Evolutionary conservation across 495 filamentous ascomycete species (phyloP).

Genomic region (Lasiosphaeris hirsuta): DNA sequence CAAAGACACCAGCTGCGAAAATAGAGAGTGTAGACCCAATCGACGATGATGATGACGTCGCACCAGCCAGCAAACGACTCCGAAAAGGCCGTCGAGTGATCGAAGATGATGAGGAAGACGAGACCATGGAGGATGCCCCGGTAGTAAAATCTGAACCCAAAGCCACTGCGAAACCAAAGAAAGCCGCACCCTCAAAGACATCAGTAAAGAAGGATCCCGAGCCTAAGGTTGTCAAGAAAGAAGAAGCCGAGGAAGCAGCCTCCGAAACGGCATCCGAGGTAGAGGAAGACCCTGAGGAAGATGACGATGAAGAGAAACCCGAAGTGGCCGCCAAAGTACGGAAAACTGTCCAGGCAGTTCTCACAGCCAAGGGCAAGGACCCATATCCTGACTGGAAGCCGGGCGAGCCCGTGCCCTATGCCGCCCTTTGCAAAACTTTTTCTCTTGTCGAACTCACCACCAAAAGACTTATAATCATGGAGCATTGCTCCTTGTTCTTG

Average conservation of each 20-base stretch:
- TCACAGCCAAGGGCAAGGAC: slow-evolving; percentile 63
- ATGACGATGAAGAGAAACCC: slow-evolving; percentile 72
- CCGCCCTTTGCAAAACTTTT: slow-evolving; percentile 90
- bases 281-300: slow-evolving; percentile 46
- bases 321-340: slow-evolving; percentile 71
- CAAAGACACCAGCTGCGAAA: slow-evolving; percentile 1
- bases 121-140: slow-evolving; percentile 35
- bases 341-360: slow-evolving; percentile 76
- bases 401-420: slow-evolving; percentile 87
- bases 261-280: slow-evolving; percentile 54
- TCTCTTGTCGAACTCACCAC: slow-evolving; percentile 90
- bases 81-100: slow-evolving; percentile 38
- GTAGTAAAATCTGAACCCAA: slow-evolving; percentile 13
- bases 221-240: slow-evolving; percentile 22
- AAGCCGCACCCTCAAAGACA: slow-evolving; percentile 18
- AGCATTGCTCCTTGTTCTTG: slow-evolving; percentile 85
- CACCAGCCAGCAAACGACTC: slow-evolving; percentile 52
- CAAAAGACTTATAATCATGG: slow-evolving; percentile 80
- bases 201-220: slow-evolving; percentile 21
- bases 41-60: slow-evolving; percentile 46
- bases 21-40: slow-evolving; percentile 32
- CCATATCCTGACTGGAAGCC: slow-evolving; percentile 92
- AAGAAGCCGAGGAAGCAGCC: slow-evolving; percentile 42
- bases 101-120: slow-evolving; percentile 46
- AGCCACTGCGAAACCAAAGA: slow-evolving; percentile 7